Base-by-base conservation (phyloP, 2,329 filamentous ascomycete genomes). In the Falciphora oryzae region DNA sequence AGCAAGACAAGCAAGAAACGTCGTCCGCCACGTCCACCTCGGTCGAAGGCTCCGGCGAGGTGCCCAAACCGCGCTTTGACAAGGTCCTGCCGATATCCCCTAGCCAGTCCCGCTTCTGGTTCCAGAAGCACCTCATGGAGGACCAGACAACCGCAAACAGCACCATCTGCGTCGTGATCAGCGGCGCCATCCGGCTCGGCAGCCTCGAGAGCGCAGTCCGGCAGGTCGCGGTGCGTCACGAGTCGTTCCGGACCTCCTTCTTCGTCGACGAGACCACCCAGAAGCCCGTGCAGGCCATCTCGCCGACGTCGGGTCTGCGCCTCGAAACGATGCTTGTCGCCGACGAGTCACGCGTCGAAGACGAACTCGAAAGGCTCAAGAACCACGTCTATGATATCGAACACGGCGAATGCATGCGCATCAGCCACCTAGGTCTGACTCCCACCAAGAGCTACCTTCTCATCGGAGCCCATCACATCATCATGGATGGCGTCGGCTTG, bases 401-500 rank as follows among this genome's bases (percentile, higher is more conserved):
- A 25, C 68, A 67, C 7, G 77, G 78, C 14, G 70, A 78, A 5
- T 63, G 69, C 2, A 64, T 79, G 10, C 69, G 71, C 10, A 68
- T 80, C 4, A 62, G 69, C 4, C 69, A 81, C 2, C 69, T 83
- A 4, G 70, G 75, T 0, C 69, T 73, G 18, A 73, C 72, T 0
- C 66, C 71, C 1, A 71, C 70, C 0, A 63, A 67, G 1, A 77
- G 81, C 66, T 77, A 72, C 67, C 65, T 84, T 4, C 57, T 85
- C 0, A 62, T 85, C 8, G 72, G 72, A 1, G 76, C 74, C 59
- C 82, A 84, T 65, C 81, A 84, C 67, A 83, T 85, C 57, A 71
- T 75, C 44, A 77, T 85, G 75, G 83, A 85, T 66, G 81, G 78
- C 0, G 66, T 77, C 50, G 80, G 80, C 58, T 76, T 76, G 4